A percentile compares a stretch with the other conserved stretches of the same genome.
phyloP scores from a whole-genome alignment of 1,284 basidiomycete species.

The Sanguinoderma infundibulare region DNA sequence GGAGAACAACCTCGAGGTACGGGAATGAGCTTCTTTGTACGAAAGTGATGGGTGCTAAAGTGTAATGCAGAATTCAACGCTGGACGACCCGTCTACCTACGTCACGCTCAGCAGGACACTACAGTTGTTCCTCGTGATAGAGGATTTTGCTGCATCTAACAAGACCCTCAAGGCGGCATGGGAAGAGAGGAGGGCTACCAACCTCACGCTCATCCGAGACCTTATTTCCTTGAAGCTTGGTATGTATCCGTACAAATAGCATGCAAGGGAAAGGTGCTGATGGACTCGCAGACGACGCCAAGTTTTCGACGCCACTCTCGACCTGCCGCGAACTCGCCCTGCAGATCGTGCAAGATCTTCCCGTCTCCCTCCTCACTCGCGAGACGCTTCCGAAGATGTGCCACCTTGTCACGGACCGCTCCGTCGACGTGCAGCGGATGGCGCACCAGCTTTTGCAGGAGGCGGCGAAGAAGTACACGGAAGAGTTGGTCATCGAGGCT shows the following conservation, averaged over 20 bases:
- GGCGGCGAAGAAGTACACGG: conserved; percentile 72
- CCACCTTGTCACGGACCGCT: conserved; percentile 72
- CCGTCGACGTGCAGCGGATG: conserved; percentile 69
- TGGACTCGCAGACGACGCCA: conserved; percentile 38
- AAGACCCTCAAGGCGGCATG: conserved; percentile 75
- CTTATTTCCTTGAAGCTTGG: conserved; percentile 58
- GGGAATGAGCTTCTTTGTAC: conserved; percentile 17
- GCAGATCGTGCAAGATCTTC: conserved; percentile 69
- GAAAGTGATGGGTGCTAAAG: background rate
- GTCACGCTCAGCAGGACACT: conserved; percentile 74
- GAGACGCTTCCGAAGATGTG: conserved; percentile 74
- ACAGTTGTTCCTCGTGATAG: conserved; percentile 67
- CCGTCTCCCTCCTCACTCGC: conserved; percentile 65
- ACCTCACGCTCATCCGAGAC: conserved; percentile 63
- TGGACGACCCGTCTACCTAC: conserved; percentile 64
- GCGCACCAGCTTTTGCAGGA: conserved; percentile 69
- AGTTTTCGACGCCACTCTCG: conserved; percentile 62
- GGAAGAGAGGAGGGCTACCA: conserved; percentile 58
- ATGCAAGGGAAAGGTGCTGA: background rate
- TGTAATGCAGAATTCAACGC: conserved; percentile 54
- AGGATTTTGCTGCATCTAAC: conserved; percentile 76
- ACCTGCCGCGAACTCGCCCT: conserved; percentile 71
- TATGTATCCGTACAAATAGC: conserved; percentile 41
- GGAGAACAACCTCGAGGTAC: conserved; percentile 87
- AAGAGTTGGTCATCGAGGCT: conserved; percentile 83